Evolutionary conservation across 140 eudicot genomes (phyloP), one percentile per base, ranked within the genome.

Genomic region (Cichorium intybus): DNA sequence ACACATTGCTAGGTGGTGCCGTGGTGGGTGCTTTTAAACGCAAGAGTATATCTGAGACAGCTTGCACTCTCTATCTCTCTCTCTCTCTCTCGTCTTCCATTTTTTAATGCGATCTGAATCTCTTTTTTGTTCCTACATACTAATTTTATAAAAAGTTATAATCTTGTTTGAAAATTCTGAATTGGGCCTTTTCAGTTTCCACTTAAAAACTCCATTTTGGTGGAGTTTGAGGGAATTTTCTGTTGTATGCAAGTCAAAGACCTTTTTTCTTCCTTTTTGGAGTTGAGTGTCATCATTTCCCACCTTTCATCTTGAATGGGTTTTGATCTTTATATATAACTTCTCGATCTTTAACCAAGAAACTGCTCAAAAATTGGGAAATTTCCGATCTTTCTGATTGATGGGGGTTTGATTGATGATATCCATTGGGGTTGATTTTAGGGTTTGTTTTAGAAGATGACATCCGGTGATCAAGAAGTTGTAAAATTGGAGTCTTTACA

Each of bases 401-500:
- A 4, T 51, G 4, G 4, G 18, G 24, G 43, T 45, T 67, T 63
- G 52, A 53, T 79, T 81, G 76, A 80, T 84, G 80, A 73, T 66
- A 68, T 45, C 58, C 46, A 7, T 15, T 24, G 47, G 56, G 69
- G 33, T 78, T 71, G 70, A 24, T 62, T 69, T 65, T 55, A 70
- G 83, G 77, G 63, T 66, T 65, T 79, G 52, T 49, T 9, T 24
- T 65, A 17, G 64, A 77, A 52, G 80, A 86, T 86, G 97, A 82
- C 84, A 50, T 54, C 80, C 49, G 71, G 83, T 70, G 82, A 71
- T 60, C 91, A 77, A 61, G 82, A 78, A 49, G 81, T 72, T 63
- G 73, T 55, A 56, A 81, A 86, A 63, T 72, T 62, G 27, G 84
- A 88, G 70, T 61, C 82, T 81, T 83, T 68, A 75, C 80, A 78